These are phyloP conservation scores for Erysiphe pisi DNA, from an alignment of 2,329 filamentous ascomycete genomes.

Conservation along the genomic window DNA sequence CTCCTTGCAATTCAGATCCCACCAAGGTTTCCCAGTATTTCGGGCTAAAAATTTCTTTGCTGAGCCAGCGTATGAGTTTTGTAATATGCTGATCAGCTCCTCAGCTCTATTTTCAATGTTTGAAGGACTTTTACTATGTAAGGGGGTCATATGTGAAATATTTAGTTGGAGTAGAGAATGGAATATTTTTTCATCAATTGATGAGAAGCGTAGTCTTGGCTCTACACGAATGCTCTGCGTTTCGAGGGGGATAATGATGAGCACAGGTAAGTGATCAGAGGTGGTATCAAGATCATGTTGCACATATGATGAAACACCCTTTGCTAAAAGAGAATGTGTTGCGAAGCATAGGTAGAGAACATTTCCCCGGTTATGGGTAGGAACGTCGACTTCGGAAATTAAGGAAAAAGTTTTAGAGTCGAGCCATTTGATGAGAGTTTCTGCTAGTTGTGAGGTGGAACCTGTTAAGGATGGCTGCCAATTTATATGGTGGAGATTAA, in stretches of 20 bases:
- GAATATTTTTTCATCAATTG: too few relatives aligned
- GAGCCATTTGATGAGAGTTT: neutral
- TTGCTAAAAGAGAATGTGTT: neutral
- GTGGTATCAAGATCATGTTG: neutral
- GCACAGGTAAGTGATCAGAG: neutral
- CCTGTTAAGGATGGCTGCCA: too few relatives aligned
- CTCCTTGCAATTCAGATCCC: constrained; percentile 1
- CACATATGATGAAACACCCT: neutral
- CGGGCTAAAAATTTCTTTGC: neutral
- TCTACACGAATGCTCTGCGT: too few relatives aligned
- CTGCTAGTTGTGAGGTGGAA: too few relatives aligned
- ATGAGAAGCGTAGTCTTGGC: too few relatives aligned
- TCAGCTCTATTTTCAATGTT: neutral
- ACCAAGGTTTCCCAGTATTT: neutral
- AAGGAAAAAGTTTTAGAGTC: neutral
- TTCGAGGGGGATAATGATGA: neutral
- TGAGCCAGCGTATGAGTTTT: neutral
- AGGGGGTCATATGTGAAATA: too few relatives aligned
- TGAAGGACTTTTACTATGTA: too few relatives aligned
- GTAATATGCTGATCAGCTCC: neutral
- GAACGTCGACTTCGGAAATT: neutral
- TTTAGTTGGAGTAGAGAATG: too few relatives aligned
- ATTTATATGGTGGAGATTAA: too few relatives aligned
- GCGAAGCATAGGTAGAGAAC: neutral
- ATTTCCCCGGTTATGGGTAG: neutral